Evolutionary conservation across 257 asterid genomes (phyloP).

Genomic region (Orobanche coerulescens): DNA sequence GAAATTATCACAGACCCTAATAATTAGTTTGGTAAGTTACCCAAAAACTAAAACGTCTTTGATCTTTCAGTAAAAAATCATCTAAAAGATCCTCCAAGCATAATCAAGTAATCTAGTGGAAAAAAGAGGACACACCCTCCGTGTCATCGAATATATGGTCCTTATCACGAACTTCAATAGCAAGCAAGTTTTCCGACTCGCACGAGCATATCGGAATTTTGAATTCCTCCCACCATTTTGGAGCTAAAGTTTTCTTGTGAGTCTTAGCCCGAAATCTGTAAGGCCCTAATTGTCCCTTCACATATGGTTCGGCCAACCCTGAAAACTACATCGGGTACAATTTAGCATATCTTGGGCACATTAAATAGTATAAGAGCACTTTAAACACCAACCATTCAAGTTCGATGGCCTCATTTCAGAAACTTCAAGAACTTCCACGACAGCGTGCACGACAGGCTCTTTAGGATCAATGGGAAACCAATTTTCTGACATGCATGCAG

Average conservation of each 20-base stretch:
- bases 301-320: no score
- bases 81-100: no score
- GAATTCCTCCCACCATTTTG: slow-evolving; percentile 92
- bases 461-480: slow-evolving; percentile 46
- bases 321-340: no score
- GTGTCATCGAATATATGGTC: no score
- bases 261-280: slow-evolving; percentile 77
- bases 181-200: slow-evolving; percentile 66
- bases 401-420: slow-evolving; percentile 83
- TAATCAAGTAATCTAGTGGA: no score
- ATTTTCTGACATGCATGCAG: slow-evolving; percentile 32
- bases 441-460: slow-evolving; percentile 37
- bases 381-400: slow-evolving; percentile 59
- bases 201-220: slow-evolving; percentile 76
- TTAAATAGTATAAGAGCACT: background rate
- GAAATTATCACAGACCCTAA: slow-evolving; percentile 82
- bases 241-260: slow-evolving; percentile 63
- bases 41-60: no score
- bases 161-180: no score
- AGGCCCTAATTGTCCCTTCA: no score
- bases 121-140: no score
- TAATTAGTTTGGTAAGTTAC: no score
- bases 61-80: no score
- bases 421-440: slow-evolving; percentile 82
- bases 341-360: slow-evolving; percentile 2